Percentiles rank a stretch among this genome's conserved stretches.
Conservation (phyloP, 192 early-diverging fungal genomes). For the Linnemannia schmuckeri region DNA sequence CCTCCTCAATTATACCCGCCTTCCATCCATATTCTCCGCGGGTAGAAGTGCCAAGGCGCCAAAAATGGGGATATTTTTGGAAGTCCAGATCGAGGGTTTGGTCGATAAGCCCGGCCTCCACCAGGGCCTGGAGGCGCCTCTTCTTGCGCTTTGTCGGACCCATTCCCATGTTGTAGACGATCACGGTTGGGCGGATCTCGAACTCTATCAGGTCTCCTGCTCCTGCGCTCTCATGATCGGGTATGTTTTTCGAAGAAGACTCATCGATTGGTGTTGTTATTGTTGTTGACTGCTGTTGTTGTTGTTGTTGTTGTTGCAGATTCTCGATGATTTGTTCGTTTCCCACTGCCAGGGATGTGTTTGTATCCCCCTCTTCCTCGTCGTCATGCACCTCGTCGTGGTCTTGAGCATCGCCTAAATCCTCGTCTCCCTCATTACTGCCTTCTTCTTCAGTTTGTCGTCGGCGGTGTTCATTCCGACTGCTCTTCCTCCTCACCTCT, state of each 20-base stretch:
- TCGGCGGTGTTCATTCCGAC: too few relatives aligned
- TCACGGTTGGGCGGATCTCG: conserved; percentile 48
- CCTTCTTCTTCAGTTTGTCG: too few relatives aligned
- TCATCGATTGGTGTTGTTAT: background rate
- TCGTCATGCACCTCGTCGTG: background rate
- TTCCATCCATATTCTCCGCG: conserved; percentile 71
- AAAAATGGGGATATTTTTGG: conserved; percentile 59
- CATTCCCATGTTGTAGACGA: conserved; percentile 66
- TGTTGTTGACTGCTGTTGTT: background rate
- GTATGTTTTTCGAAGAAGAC: background rate
- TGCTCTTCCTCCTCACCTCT: background rate
- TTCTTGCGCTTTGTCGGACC: conserved; percentile 45
- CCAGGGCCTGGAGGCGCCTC: conserved; percentile 40
- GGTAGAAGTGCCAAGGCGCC: conserved; percentile 54
- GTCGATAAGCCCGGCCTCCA: conserved; percentile 52
- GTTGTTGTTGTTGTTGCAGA: conserved; percentile 1
- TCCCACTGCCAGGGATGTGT: background rate
- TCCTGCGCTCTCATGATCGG: conserved; percentile 6
- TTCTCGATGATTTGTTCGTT: background rate
- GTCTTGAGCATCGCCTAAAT: background rate
- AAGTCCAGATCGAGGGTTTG: conserved; percentile 57
- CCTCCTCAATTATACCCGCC: conserved; percentile 60
- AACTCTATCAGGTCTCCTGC: background rate
- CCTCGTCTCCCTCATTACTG: too few relatives aligned
- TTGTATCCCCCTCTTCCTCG: background rate